Base-by-base conservation (phyloP, 257 asterid species). In the Nicotiana attenuata region DNA sequence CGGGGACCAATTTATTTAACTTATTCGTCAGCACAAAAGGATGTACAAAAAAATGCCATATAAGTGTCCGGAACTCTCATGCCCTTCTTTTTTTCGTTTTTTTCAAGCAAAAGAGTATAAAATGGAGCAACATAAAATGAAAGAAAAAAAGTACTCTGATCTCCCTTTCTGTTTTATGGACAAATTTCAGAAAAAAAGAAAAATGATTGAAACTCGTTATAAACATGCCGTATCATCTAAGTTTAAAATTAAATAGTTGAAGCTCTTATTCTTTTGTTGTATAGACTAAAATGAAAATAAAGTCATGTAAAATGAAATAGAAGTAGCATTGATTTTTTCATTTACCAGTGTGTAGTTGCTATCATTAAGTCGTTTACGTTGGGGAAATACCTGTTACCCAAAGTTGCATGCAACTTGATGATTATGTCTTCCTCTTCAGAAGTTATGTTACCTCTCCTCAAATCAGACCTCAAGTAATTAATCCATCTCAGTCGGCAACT, bases 401-500 rank as follows among this genome's bases (percentile, higher is more conserved):
- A 78, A 22, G 97, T 81, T 26, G 94, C 89, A 67, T 91, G 99
- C 63, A 92, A 87, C 26, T 92, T 93, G 78, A 92, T 82, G 67
- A 93, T 91, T 55, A 88, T 64, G 22, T 90, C 90, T 78, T 95
- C 98, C 85, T 95, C 98, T 47, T 86, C 80, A 8, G 82, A 28
- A 3, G 97, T 82, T n/a, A 95, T 87, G 14, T 92, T 93, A 63
- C 99, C 99, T 88, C 99, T 91, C 90, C 91, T 92, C 83, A 95
- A 73, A 57, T 93, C 94, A 1, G 94, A 88, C 79, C 97, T 92
- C 89, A 95, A 85, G 82, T 95, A 95, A 80, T 95, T 95, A 9
- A 93, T 90, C 99, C 99, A 95, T 67, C 99, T 82, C 81, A 95
- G 81, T 57, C 99, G 83, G 82, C 99, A 95, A 78, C 98, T 93